Evolutionary conservation across 2,329 filamentous ascomycete genomes (phyloP), one percentile per base, ranked within the genome.

Genomic region (Hypoxylon sp.): DNA sequence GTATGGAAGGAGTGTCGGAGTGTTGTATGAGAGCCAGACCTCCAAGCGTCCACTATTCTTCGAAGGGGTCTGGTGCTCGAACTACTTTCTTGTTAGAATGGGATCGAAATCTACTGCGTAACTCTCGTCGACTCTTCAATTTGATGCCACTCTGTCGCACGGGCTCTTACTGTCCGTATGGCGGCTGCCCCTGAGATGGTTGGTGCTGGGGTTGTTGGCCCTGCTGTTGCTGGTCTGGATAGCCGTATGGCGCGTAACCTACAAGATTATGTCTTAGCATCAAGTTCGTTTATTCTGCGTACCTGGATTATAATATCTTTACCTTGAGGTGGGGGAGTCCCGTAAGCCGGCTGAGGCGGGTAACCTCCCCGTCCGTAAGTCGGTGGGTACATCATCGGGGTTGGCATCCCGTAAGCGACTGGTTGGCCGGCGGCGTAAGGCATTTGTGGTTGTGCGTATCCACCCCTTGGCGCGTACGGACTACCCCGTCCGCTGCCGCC

Each of bases 401-500:
- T 77, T 7, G 75, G 75, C 74, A 81, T 79, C 46, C 78, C 78
- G 68, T 84, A 84, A 40, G 78, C 77, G 58, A 77, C 76, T 25
- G 76, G 78, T 30, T 78, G 78, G 31, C 79, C 81, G 44, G 80
- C 81, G 7, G 75, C 74, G 59, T 81, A 81, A 1, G 76, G 77
- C 75, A 80, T 79, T 51, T 78, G 79, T 13, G 75, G 73, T 31
- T 74, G 77, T 33, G 69, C 73, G 61, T 80, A 79, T 13, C 72
- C 78, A 59, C 75, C 76, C 59, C 77, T 76, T 22, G 82, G 80
- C 14, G 74, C 69, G 59, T 76, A 78, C 30, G 76, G 76, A 11
- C 75, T 77, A 31, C 76, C 74, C 51, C 79, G 77, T 58, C 79
- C 79, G 55, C 82, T 84, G 59, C 89, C 85, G 59, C 89, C 87